A percentile compares a stretch with the other conserved stretches of the same genome.
These are phyloP conservation scores for Rhinocladiella similis DNA, from an alignment of 2,329 filamentous ascomycete genomes.

Conservation along the genomic window DNA sequence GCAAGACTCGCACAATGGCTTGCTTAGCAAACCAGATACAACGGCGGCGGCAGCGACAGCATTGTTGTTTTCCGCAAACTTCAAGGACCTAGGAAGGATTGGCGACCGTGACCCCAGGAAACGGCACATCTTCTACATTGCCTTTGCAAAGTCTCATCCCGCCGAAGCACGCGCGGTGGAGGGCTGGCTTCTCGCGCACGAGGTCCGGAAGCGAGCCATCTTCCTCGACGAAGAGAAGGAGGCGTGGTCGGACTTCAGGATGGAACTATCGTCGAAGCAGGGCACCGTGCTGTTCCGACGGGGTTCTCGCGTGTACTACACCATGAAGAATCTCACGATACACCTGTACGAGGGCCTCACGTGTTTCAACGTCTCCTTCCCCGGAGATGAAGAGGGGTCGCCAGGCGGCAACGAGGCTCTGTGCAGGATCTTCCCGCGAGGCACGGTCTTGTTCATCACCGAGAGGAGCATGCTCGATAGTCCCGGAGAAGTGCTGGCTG, in stretches of 20 bases:
- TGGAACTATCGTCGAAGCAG: neutral
- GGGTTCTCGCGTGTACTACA: conserved; percentile 8
- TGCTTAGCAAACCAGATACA: neutral
- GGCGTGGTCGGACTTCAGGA: conserved; percentile 17
- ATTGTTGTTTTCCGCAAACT: neutral
- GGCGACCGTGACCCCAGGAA: neutral
- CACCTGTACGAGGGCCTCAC: neutral
- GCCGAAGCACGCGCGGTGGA: conserved; percentile 14
- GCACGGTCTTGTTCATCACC: conserved; percentile 19
- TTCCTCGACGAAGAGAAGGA: conserved; percentile 11
- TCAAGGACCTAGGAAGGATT: neutral
- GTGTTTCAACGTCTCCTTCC: conserved; percentile 13
- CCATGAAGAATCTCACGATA: neutral
- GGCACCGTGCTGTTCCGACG: conserved; percentile 17
- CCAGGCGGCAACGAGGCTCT: neutral
- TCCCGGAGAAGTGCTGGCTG: conserved; percentile 3
- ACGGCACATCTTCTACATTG: conserved; percentile 15
- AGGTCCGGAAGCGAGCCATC: conserved; percentile 5
- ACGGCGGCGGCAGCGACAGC: neutral
- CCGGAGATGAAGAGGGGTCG: neutral
- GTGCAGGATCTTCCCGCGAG: conserved; percentile 19
- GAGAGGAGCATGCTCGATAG: conserved; percentile 12
- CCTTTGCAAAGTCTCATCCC: conserved; percentile 17
- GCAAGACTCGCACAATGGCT: neutral
- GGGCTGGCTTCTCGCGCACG: conserved; percentile 10